phyloP scores from a whole-genome alignment of 192 early-diverging fungal species.

The Coemansia sp. region DNA sequence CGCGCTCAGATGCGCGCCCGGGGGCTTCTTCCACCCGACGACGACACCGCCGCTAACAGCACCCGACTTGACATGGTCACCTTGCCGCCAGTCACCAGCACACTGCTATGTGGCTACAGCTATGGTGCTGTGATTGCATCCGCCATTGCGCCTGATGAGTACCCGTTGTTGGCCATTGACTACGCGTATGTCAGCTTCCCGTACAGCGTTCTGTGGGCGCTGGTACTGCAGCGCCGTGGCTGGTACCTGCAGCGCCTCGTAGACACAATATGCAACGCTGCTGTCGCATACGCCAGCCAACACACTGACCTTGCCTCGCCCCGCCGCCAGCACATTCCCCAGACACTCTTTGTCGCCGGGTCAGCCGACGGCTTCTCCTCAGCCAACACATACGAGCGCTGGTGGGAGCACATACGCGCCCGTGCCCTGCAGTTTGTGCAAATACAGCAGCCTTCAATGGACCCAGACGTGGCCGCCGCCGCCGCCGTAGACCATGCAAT shows the following conservation, averaged over 20 bases:
- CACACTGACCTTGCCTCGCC: neutral
- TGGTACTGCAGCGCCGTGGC: constrained; percentile 36
- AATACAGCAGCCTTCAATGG: constrained; percentile 1
- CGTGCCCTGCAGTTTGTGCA: constrained; percentile 16
- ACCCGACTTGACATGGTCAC: constrained; percentile 25
- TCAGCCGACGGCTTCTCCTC: constrained; percentile 45
- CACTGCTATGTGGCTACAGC: constrained; percentile 53
- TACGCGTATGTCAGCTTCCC: constrained; percentile 50
- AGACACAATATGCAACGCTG: constrained; percentile 21
- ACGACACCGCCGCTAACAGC: constrained; percentile 11
- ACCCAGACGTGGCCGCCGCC: constrained; percentile 9
- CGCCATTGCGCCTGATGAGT: constrained; percentile 28
- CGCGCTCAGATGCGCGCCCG: constrained; percentile 42
- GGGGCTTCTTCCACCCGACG: constrained; percentile 20
- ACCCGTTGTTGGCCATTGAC: constrained; percentile 40
- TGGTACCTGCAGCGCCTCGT: constrained; percentile 41
- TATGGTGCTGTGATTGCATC: constrained; percentile 46
- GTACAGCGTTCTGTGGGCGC: constrained; percentile 48
- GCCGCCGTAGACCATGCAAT: constrained; percentile 27
- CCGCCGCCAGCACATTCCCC: constrained; percentile 12
- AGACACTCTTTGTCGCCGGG: constrained; percentile 41
- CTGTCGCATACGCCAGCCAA: constrained; percentile 13
- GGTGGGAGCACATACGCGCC: constrained; percentile 40
- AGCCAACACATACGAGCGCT: constrained; percentile 25
- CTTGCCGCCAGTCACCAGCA: constrained; percentile 29